Evolutionary conservation across 805 yeast genomes (phyloP).

Genomic region (Saccharomycopsis sp.): DNA sequence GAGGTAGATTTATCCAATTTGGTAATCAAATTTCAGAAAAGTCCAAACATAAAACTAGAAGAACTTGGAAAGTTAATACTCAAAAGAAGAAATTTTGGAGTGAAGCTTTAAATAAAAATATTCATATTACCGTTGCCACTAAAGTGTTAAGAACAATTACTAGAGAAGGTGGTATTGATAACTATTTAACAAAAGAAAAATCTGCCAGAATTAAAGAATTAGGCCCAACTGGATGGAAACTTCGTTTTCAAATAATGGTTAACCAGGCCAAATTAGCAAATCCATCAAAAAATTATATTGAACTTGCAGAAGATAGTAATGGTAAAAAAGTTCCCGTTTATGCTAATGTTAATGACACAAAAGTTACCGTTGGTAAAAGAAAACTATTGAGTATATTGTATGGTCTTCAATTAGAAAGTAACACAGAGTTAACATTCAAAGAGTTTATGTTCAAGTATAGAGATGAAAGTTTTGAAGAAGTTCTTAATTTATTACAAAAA

Average conservation of each 20-base stretch:
- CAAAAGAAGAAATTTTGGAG: slow-evolving; percentile 74
- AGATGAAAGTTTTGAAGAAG: slow-evolving; percentile 34
- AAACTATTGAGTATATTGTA: slow-evolving; percentile 45
- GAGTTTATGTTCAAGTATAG: slow-evolving; percentile 37
- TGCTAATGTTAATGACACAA: slow-evolving; percentile 34
- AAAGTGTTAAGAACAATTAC: slow-evolving; percentile 78
- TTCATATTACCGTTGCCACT: slow-evolving; percentile 59
- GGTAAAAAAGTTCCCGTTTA: slow-evolving; percentile 33
- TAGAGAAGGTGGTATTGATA: slow-evolving; percentile 92
- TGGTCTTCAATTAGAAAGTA: slow-evolving; percentile 35
- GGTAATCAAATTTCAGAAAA: slow-evolving; percentile 74
- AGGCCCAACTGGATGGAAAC: slow-evolving; percentile 87
- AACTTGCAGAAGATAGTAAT: slow-evolving; percentile 24
- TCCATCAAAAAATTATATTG: slow-evolving; percentile 30
- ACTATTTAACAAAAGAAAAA: slow-evolving; percentile 76
- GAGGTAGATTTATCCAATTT: slow-evolving; percentile 71
- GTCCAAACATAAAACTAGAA: slow-evolving; percentile 58
- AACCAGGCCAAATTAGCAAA: slow-evolving; percentile 30
- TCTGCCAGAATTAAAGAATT: slow-evolving; percentile 85
- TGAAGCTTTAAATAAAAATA: slow-evolving; percentile 50
- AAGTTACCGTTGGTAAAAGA: slow-evolving; percentile 55
- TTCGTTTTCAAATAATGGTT: slow-evolving; percentile 64
- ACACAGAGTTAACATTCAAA: slow-evolving; percentile 34
- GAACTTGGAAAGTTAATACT: slow-evolving; percentile 76
- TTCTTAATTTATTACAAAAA: slow-evolving; percentile 39